Evolutionary conservation across 345 rosid species (phyloP).

Genomic region (Geranium brycei): DNA sequence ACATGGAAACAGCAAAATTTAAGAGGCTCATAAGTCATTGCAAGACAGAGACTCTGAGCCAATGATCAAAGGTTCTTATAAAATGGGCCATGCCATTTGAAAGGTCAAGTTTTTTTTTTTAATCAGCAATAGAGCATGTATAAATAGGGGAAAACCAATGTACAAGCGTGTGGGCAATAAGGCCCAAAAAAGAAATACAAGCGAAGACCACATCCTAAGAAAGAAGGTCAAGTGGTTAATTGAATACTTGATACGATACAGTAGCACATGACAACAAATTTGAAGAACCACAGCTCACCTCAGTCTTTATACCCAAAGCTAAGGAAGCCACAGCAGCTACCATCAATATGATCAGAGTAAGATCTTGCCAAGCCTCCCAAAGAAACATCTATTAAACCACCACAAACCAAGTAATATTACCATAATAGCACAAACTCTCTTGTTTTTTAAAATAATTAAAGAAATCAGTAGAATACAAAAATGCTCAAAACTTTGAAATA

Average conservation of each 20-base stretch:
- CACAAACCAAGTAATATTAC: slow-evolving; percentile 2
- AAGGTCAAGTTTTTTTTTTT: neutral
- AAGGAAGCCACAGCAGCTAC: slow-evolving; percentile 87
- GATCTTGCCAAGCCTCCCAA: slow-evolving; percentile 87
- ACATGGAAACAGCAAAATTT: neutral
- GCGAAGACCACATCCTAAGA: too few species aligned
- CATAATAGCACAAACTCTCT: neutral
- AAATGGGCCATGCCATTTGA: neutral
- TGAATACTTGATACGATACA: neutral
- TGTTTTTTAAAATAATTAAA: neutral
- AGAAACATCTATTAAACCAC: slow-evolving; percentile 45
- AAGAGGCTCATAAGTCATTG: neutral
- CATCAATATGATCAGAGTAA: slow-evolving; percentile 77
- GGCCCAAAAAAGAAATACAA: too few species aligned
- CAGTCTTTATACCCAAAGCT: slow-evolving; percentile 87
- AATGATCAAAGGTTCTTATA: too few species aligned
- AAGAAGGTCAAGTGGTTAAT: neutral
- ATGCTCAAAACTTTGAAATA: neutral
- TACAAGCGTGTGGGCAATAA: too few species aligned
- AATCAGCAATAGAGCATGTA: too few species aligned
- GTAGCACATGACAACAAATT: neutral
- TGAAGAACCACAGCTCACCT: slow-evolving; percentile 34
- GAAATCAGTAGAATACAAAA: neutral
- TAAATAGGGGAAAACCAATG: too few species aligned
- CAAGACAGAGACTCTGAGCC: neutral